Evolutionary conservation across 305 asterid species (phyloP), one percentile per base, ranked within the genome.

Genomic region (Solanum hybrid): DNA sequence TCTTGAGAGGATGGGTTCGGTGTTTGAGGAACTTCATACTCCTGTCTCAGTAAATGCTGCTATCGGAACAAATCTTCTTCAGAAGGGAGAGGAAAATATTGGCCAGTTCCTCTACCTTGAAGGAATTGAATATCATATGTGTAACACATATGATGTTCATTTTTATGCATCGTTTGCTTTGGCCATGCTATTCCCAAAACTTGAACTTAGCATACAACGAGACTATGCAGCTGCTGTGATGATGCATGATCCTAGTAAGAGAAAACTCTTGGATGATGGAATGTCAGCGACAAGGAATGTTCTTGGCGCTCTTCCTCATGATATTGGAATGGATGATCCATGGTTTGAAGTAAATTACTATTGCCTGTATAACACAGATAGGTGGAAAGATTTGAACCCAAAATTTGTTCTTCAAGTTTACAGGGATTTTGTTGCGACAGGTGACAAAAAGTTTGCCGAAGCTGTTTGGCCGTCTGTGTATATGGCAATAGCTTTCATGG

Each of bases 381-480:
- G 96, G 93, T 96, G 99, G 99, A 98, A 98, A 92, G 99, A 98
- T 91, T 93, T 98, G 95, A 98, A 98, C 87, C 95, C 99, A 11
- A 98, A 98, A 87, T 98, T 98, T 90, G 99, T 98, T 73, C 98
- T 98, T 37, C 99, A 96, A 92, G 95, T 96, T 85, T 96, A 96
- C 90, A 92, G 99, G 89, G 99, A 98, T 85, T 94, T 96, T 80
- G 96, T 93, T 87, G 98, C 94, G 34, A 96, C 99, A 0, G 96
- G 98, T 6, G 95, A 95, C 88, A 91, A 93, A 89, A 93, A 92
- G 60, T 96, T 97, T 91, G 98, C 96, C 22, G 90, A 88, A 90
- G 96, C 98, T 60, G 97, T 96, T 40, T 97, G 99, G 99, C 99
- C 99, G 7, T 94, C 99, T 5, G 98, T 96, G 86, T 96, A 96